A percentile compares a stretch with the other conserved stretches of the same genome.
These are phyloP conservation scores for Aspergillus sclerotioniger DNA, from an alignment of 495 filamentous ascomycete genomes.

Conservation along the genomic window DNA sequence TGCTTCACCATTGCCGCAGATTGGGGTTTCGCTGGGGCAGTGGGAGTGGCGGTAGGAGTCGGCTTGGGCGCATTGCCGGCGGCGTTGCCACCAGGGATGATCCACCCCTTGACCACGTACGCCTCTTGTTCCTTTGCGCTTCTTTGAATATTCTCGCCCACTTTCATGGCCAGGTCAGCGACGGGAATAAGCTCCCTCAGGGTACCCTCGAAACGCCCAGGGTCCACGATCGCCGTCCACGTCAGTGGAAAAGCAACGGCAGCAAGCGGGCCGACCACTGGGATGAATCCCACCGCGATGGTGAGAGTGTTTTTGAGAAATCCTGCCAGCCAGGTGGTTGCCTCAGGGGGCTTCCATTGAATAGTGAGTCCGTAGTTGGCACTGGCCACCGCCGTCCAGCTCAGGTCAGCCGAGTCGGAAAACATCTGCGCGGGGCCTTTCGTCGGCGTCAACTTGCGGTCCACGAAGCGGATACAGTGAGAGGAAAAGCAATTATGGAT, in stretches of 20 bases:
- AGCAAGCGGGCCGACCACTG: conserved; percentile 2
- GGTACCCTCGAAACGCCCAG: not conserved
- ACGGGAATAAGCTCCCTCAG: not conserved
- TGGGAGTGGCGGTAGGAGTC: not conserved
- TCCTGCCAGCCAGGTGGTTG: not conserved
- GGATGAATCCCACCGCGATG: conserved; percentile 1
- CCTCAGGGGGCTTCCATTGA: not conserved
- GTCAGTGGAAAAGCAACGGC: conserved; percentile 5
- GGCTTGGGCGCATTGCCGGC: not conserved
- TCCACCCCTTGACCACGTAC: conserved; percentile 5
- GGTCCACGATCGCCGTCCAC: conserved; percentile 5
- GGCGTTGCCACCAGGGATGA: not conserved
- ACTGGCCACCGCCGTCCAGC: not conserved
- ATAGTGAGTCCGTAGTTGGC: conserved; percentile 1
- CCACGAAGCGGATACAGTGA: not conserved
- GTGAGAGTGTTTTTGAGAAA: conserved; percentile 4
- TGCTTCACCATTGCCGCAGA: not conserved
- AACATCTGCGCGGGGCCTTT: not conserved
- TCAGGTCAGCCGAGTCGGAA: not conserved
- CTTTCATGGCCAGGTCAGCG: conserved; percentile 1
- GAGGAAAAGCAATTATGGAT: not conserved
- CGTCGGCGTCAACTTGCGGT: not conserved
- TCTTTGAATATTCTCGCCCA: not conserved
- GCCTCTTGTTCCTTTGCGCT: not conserved
- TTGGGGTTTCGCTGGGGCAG: not conserved